Conservation (phyloP, 2,329 filamentous ascomycete species). For the Aspergillus fijiensis region DNA sequence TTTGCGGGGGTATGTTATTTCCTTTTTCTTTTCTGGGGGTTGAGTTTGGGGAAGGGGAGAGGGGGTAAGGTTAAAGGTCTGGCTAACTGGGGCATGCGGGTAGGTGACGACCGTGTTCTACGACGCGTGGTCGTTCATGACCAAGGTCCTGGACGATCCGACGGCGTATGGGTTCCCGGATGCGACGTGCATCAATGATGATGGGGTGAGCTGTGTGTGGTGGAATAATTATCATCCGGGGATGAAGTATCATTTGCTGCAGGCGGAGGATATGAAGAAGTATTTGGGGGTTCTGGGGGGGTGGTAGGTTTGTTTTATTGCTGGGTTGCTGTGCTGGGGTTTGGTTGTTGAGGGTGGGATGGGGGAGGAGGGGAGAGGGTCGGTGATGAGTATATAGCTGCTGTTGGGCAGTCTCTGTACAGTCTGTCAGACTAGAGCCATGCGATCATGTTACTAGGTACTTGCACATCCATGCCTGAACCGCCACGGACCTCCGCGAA, state of each 20-base stretch:
- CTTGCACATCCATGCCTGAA: too few relatives aligned
- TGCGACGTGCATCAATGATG: conserved; percentile 29
- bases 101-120: conserved; percentile 29
- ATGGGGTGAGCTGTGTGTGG: conserved; percentile 33
- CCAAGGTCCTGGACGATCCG: conserved; percentile 28
- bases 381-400: too few relatives aligned
- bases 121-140: conserved; percentile 34
- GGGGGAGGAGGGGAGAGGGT: neutral
- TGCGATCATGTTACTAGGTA: too few relatives aligned
- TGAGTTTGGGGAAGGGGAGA: neutral
- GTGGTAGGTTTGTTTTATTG: conserved; percentile 20
- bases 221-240: conserved; percentile 36
- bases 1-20: conserved; percentile 25
- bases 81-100: conserved; percentile 5
- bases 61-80: too few relatives aligned
- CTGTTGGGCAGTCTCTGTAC: too few relatives aligned
- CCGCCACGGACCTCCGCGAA: neutral
- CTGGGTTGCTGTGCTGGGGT: neutral
- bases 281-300: conserved; percentile 21
- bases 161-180: conserved; percentile 27
- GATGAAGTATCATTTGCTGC: conserved; percentile 29
- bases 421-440: too few relatives aligned
- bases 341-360: neutral
- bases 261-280: conserved; percentile 33
- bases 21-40: neutral